Conservation (phyloP, 2,329 filamentous ascomycete species). For the Pezicula neosporulosa region DNA sequence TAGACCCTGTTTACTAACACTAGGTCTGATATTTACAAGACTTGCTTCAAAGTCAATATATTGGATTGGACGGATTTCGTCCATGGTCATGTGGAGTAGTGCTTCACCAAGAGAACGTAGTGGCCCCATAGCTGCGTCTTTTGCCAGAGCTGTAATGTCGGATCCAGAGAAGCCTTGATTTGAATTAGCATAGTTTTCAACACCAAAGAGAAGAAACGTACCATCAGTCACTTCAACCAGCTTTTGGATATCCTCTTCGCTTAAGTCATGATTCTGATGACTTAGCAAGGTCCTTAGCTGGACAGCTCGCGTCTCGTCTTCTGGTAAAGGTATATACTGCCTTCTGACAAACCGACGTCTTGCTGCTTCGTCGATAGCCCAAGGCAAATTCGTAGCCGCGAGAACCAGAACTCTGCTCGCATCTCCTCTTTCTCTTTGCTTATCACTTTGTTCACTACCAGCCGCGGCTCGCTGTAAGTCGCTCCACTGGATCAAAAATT, state of each 20-base stretch:
- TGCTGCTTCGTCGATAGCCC: constrained; percentile 97
- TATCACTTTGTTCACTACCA: constrained; percentile 67
- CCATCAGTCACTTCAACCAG: constrained; percentile 76
- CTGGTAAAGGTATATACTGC: constrained; percentile 94
- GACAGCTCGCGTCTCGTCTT: constrained; percentile 72
- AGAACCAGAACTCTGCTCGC: constrained; percentile 86
- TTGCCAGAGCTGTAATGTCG: constrained; percentile 93
- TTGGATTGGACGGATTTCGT: constrained; percentile 85
- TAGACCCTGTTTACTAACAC: constrained; percentile 80
- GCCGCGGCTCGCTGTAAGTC: constrained; percentile 90
- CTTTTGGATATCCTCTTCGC: constrained; percentile 64
- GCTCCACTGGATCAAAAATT: constrained; percentile 97
- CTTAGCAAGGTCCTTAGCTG: constrained; percentile 78
- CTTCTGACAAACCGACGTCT: constrained; percentile 84
- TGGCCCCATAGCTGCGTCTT: constrained; percentile 97
- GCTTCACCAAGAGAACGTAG: constrained; percentile 86
- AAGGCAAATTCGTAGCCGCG: constrained; percentile 92
- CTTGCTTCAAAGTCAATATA: constrained; percentile 82
- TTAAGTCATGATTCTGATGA: constrained; percentile 71
- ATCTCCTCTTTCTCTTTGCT: constrained; percentile 71
- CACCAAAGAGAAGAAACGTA: constrained; percentile 8
- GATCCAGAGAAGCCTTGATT: constrained; percentile 87
- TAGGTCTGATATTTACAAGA: constrained; percentile 80
- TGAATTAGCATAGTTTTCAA: constrained; percentile 5
- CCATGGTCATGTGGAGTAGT: constrained; percentile 85